Base-by-base conservation (phyloP, 2,329 filamentous ascomycete genomes). In the Fusarium devonianum region DNA sequence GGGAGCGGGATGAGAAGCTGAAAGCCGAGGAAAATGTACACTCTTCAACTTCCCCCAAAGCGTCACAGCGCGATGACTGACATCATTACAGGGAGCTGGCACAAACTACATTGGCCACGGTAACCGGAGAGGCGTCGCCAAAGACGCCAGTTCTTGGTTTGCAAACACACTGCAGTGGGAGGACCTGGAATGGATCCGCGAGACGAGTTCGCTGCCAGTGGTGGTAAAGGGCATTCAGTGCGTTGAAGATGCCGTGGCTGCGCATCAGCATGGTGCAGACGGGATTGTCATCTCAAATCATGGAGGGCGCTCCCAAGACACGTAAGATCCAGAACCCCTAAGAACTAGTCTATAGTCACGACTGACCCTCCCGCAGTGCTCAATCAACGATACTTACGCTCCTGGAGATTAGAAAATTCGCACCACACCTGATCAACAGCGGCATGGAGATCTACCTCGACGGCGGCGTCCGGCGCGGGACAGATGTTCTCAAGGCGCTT, bases 271-370 rank as follows among this genome's bases (percentile, higher is more conserved):
- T 10, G 86, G 84, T 0, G 80, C 82, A 3, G 82, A 90, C 57
- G 87, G 83, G 0, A 87, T 91, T 36, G 78, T 90, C 2, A 74
- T 90, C 2, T 83, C 79, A 11, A 91, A 91, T 59, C 88, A 91
- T 66, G 88, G 87, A 2, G 87, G 87, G 0, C 70, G 41, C 7
- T 28, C 32, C 4, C 33, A 22, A 4, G 41, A 37, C 4, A 45
- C 32, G 11, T n/a, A n/a, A n/a, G n/a, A n/a, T n/a, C n/a, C n/a
- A n/a, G n/a, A n/a, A n/a, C n/a, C n/a, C n/a, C n/a, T n/a, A n/a
- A n/a, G n/a, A n/a, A n/a, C n/a, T n/a, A n/a, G n/a, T n/a, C n/a
- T n/a, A n/a, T n/a, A n/a, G n/a, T n/a, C n/a, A n/a, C n/a, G n/a
- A n/a, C n/a, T n/a, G 87, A 28, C 77, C 71, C 40, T 63, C 78